Percentiles rank a stretch among this genome's conserved stretches.
These are phyloP conservation scores for Sporothrix variecibatus DNA, from an alignment of 2,329 filamentous ascomycete genomes.

Conservation along the genomic window DNA sequence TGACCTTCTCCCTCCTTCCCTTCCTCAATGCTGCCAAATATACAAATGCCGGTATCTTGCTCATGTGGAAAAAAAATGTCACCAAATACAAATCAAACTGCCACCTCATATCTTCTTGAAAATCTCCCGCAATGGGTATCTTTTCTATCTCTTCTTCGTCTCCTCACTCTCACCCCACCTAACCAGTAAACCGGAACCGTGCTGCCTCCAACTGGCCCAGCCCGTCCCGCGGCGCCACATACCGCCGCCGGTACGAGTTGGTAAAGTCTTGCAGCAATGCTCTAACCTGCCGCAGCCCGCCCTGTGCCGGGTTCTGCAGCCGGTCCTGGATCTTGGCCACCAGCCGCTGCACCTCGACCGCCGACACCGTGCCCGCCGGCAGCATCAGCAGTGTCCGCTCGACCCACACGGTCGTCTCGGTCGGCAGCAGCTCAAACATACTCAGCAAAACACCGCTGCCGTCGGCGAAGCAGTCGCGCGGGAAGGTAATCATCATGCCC, in stretches of 20 bases:
- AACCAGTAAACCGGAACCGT: slow-evolving; percentile 77
- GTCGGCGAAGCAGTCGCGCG: slow-evolving; percentile 91
- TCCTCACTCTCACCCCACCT: neutral
- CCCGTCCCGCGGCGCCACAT: slow-evolving; percentile 92
- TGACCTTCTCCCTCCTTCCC: neutral
- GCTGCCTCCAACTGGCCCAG: slow-evolving; percentile 83
- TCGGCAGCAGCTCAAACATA: slow-evolving; percentile 83
- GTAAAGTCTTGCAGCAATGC: slow-evolving; percentile 93
- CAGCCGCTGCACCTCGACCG: slow-evolving; percentile 77
- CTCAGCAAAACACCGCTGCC: slow-evolving; percentile 89
- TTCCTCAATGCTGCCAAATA: slow-evolving; percentile 10
- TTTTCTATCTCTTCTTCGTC: neutral
- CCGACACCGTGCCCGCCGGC: slow-evolving; percentile 77
- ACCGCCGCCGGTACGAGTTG: slow-evolving; percentile 86
- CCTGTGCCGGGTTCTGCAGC: slow-evolving; percentile 31
- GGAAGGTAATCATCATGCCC: slow-evolving; percentile 99
- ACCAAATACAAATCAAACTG: slow-evolving; percentile 1
- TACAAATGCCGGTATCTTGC: slow-evolving; percentile 23
- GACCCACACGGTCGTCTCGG: slow-evolving; percentile 79
- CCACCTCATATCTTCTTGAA: neutral
- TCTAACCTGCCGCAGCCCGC: slow-evolving; percentile 73
- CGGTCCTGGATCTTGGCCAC: slow-evolving; percentile 79
- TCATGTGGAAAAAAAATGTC: neutral
- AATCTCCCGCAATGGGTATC: neutral
- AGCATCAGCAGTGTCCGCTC: slow-evolving; percentile 80